Conservation (phyloP, 2,329 filamentous ascomycete species). For the Aureobasidium sp. region DNA sequence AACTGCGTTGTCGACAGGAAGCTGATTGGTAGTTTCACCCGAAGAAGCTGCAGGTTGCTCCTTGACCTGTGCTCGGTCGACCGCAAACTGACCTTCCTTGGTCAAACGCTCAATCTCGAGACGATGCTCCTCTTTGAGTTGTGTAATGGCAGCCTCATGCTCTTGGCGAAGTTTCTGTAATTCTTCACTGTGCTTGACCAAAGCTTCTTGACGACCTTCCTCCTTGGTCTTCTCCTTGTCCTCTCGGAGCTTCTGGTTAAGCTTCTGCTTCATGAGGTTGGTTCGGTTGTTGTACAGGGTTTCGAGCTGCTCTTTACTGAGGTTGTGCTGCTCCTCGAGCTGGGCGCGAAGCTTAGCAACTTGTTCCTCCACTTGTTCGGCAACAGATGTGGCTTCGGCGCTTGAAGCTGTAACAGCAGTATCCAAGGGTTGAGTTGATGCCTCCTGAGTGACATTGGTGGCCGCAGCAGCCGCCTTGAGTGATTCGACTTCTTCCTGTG, state of each 20-base stretch:
- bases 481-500: slow-evolving; percentile 40
- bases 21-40: slow-evolving; percentile 24
- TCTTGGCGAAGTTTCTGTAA: slow-evolving; percentile 41
- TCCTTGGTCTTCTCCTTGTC: slow-evolving; percentile 30
- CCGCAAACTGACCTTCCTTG: slow-evolving; percentile 30
- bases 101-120: slow-evolving; percentile 31
- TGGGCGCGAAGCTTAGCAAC: slow-evolving; percentile 32
- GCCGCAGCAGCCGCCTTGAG: slow-evolving; percentile 34
- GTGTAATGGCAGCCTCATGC: slow-evolving; percentile 39
- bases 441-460: slow-evolving; percentile 13
- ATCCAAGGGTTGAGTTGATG: slow-evolving; percentile 17
- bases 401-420: slow-evolving; percentile 17
- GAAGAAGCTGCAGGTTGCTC: slow-evolving; percentile 26
- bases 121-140: slow-evolving; percentile 31
- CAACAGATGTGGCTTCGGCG: slow-evolving; percentile 30
- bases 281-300: slow-evolving; percentile 49
- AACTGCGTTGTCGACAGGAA: slow-evolving; percentile 13
- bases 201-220: slow-evolving; percentile 27
- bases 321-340: slow-evolving; percentile 30
- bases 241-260: slow-evolving; percentile 61
- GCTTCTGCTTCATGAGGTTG: slow-evolving; percentile 60
- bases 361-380: slow-evolving; percentile 43
- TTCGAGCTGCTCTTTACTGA: slow-evolving; percentile 40
- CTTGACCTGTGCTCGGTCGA: slow-evolving; percentile 28
- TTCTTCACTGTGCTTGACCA: slow-evolving; percentile 41